A percentile compares a stretch with the other conserved stretches of the same genome.
These are phyloP conservation scores for Diplodia intermedia DNA, from an alignment of 2,329 filamentous ascomycete species.

Conservation along the genomic window DNA sequence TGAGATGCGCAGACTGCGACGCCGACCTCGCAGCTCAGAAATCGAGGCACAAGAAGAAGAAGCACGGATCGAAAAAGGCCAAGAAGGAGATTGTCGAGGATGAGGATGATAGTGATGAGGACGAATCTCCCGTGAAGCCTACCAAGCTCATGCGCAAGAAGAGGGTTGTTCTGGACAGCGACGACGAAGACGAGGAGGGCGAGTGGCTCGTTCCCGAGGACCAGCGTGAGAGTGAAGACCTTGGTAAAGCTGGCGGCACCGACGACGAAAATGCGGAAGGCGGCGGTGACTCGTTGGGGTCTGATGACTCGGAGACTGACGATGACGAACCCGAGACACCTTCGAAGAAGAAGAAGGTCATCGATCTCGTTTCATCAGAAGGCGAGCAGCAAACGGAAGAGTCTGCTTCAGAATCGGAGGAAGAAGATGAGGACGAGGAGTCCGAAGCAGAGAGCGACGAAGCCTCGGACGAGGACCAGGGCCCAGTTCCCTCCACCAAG, in stretches of 20 bases:
- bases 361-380: constrained; percentile 60
- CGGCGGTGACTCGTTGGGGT: constrained; percentile 78
- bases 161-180: constrained; percentile 66
- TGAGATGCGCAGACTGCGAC: constrained; percentile 76
- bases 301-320: constrained; percentile 70
- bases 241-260: constrained; percentile 81
- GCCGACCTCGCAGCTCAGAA: constrained; percentile 70
- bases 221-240: constrained; percentile 64
- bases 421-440: constrained; percentile 49
- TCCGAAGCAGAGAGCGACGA: constrained; percentile 49
- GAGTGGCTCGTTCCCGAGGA: constrained; percentile 80
- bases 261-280: constrained; percentile 89
- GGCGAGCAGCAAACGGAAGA: constrained; percentile 42
- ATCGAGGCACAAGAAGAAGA: constrained; percentile 50
- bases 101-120: constrained; percentile 49
- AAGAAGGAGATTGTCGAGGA: constrained; percentile 50
- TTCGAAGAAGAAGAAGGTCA: constrained; percentile 55
- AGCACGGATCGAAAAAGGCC: constrained; percentile 53
- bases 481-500: constrained; percentile 79
- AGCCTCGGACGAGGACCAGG: constrained; percentile 48
- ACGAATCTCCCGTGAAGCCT: constrained; percentile 36
- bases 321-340: constrained; percentile 48
- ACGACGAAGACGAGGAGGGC: constrained; percentile 70
- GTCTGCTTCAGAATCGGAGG: constrained; percentile 40
- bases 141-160: constrained; percentile 34